phyloP scores from a whole-genome alignment of 163 green algal species.

The Scenedesmus sp. region DNA sequence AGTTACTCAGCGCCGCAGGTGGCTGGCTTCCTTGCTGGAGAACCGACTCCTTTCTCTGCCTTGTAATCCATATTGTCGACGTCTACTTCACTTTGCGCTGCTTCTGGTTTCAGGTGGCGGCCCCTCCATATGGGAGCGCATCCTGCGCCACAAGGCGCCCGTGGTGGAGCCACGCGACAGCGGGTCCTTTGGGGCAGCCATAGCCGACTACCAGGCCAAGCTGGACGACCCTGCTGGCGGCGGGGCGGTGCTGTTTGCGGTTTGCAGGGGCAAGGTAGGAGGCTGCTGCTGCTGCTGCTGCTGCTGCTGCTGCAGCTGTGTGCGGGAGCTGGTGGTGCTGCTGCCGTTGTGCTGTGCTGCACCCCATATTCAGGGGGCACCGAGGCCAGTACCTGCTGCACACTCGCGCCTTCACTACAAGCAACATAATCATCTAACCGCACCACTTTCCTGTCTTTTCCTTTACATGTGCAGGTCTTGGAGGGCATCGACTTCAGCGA shows the following conservation, averaged over 20 bases:
- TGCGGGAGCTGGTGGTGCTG: not conserved
- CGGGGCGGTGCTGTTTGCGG: slow-evolving; percentile 92
- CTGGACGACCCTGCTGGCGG: slow-evolving; percentile 47
- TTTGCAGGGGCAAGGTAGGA: slow-evolving; percentile 95
- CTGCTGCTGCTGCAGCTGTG: not conserved
- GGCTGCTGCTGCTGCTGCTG: not conserved
- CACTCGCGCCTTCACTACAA: not conserved
- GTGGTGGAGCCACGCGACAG: slow-evolving; percentile 88
- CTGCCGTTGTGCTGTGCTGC: no score
- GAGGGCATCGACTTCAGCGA: slow-evolving; percentile 98
- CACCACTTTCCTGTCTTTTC: not conserved
- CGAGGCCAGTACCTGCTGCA: not conserved
- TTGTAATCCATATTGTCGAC: no score
- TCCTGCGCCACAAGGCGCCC: slow-evolving; percentile 78
- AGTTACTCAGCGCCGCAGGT: no score
- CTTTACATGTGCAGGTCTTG: slow-evolving; percentile 75
- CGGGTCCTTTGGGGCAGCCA: slow-evolving; percentile 60
- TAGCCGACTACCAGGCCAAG: not conserved
- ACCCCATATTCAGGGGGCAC: not conserved
- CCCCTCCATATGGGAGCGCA: slow-evolving; percentile 70
- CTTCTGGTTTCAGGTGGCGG: slow-evolving; percentile 32
- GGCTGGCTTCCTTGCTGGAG: no score
- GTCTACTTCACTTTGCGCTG: not conserved
- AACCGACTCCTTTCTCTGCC: no score
- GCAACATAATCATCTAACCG: no score